Evolutionary conservation across 768 basidiomycete species (phyloP).

Genomic region (Lactarius hengduanensis): DNA sequence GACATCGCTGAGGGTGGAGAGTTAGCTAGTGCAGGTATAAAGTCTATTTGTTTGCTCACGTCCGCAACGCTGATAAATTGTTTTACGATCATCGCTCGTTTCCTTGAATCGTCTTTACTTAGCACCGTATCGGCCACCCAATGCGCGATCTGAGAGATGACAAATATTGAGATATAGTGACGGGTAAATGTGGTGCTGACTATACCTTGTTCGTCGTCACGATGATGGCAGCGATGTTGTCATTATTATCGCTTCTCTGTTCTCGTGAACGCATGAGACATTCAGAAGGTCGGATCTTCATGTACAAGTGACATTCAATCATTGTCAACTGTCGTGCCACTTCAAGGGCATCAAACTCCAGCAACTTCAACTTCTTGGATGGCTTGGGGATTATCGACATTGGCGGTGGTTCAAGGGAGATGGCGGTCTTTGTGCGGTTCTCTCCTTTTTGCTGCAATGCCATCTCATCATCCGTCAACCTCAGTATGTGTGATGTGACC

Average conservation of each 20-base stretch:
- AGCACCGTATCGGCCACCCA: conserved; percentile 92
- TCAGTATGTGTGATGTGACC: conserved; percentile 35
- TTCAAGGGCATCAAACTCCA: conserved; percentile 87
- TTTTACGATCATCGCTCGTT: conserved; percentile 78
- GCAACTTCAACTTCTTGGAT: conserved; percentile 70
- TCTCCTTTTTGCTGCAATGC: conserved; percentile 51
- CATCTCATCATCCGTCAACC: conserved; percentile 6
- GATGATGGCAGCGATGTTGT: conserved; percentile 86
- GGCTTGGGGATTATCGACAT: conserved; percentile 71
- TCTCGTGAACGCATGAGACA: conserved; percentile 84
- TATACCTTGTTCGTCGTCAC: conserved; percentile 80
- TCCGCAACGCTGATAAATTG: conserved; percentile 91
- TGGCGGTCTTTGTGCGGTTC: conserved; percentile 55
- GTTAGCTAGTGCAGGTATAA: conserved; percentile 19
- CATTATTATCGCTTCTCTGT: conserved; percentile 64
- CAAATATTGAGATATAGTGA: neutral
- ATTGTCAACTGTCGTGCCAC: conserved; percentile 91
- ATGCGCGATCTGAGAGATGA: conserved; percentile 66
- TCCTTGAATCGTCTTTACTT: conserved; percentile 74
- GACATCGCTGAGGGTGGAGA: conserved; percentile 64
- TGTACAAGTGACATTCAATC: conserved; percentile 83
- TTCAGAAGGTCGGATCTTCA: conserved; percentile 85
- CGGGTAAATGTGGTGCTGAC: neutral
- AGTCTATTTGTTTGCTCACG: conserved; percentile 47
- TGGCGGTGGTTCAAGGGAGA: conserved; percentile 61